Percentiles rank a stretch among this genome's conserved stretches.
Conservation (phyloP, 768 basidiomycete species). For the Boletus rufocinnamomeus region DNA sequence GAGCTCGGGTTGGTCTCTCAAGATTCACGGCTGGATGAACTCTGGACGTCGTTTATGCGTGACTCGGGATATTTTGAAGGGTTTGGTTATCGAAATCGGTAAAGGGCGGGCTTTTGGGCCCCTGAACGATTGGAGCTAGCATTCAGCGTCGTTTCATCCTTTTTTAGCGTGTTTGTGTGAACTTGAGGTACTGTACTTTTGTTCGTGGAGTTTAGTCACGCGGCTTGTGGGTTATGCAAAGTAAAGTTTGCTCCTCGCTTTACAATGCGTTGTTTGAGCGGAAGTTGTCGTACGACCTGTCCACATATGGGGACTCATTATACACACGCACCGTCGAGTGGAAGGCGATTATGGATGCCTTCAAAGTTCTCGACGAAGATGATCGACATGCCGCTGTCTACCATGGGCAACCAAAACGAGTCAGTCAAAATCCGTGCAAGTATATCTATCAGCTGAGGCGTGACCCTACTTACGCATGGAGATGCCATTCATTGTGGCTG, state of each 20-base stretch:
- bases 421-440: conserved; percentile 14
- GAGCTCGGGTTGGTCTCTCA: conserved; percentile 62
- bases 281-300: background rate
- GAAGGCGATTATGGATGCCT: conserved; percentile 37
- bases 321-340: conserved; percentile 31
- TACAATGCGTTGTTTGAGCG: background rate
- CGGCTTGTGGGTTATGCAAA: background rate
- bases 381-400: conserved; percentile 15
- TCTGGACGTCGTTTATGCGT: conserved; percentile 65
- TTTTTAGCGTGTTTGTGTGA: background rate
- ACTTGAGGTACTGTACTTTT: background rate
- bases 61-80: conserved; percentile 51
- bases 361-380: conserved; percentile 15
- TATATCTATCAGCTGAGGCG: background rate
- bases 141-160: background rate
- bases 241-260: background rate
- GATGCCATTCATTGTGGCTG: conserved; percentile 43
- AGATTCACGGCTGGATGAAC: conserved; percentile 54
- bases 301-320: no score
- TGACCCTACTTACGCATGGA: conserved; percentile 28
- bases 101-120: background rate
- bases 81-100: conserved; percentile 32
- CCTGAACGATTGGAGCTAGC: background rate
- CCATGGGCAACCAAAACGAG: background rate
- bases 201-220: background rate